Evolutionary conservation across 148 eudicot species (phyloP).

Genomic region (Limonium bicolor): DNA sequence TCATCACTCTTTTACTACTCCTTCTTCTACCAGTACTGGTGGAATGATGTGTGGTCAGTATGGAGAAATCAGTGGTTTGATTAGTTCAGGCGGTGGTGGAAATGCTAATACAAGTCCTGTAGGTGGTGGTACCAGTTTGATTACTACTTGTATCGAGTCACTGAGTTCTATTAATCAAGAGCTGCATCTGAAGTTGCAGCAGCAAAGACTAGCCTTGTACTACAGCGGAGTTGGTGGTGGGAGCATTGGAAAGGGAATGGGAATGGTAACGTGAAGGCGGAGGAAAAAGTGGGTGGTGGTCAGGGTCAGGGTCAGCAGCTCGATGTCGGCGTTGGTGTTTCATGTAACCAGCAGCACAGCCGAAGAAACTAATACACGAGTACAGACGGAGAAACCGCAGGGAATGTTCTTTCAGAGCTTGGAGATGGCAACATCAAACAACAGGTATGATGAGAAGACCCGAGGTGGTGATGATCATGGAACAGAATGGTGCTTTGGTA

Average conservation of each 20-base stretch:
- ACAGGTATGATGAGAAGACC: too few relatives aligned
- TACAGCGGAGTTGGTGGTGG: slow-evolving; percentile 24
- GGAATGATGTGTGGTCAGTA: too few relatives aligned
- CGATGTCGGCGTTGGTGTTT: too few relatives aligned
- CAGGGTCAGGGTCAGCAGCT: too few relatives aligned
- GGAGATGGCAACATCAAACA: slow-evolving; percentile 20
- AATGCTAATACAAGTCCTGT: slow-evolving; percentile 10
- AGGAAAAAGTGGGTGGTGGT: too few relatives aligned
- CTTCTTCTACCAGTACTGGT: too few relatives aligned
- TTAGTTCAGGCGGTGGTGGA: neutral
- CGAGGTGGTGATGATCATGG: too few relatives aligned
- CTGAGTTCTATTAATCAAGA: slow-evolving; percentile 78
- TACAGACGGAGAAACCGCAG: slow-evolving; percentile 20
- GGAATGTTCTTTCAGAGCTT: slow-evolving; percentile 35
- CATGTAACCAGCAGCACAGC: too few relatives aligned
- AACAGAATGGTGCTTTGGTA: too few relatives aligned
- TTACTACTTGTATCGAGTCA: slow-evolving; percentile 65
- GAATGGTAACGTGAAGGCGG: slow-evolving; percentile 4
- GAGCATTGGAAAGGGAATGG: slow-evolving; percentile 7
- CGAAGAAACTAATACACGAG: too few relatives aligned
- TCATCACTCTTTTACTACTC: too few relatives aligned
- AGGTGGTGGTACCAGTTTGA: slow-evolving; percentile 4
- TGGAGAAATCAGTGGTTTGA: neutral
- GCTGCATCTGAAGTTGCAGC: slow-evolving; percentile 74
- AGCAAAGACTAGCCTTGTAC: slow-evolving; percentile 44